Conservation (phyloP, 2,329 filamentous ascomycete genomes). For the Thielaviopsis musarum region DNA sequence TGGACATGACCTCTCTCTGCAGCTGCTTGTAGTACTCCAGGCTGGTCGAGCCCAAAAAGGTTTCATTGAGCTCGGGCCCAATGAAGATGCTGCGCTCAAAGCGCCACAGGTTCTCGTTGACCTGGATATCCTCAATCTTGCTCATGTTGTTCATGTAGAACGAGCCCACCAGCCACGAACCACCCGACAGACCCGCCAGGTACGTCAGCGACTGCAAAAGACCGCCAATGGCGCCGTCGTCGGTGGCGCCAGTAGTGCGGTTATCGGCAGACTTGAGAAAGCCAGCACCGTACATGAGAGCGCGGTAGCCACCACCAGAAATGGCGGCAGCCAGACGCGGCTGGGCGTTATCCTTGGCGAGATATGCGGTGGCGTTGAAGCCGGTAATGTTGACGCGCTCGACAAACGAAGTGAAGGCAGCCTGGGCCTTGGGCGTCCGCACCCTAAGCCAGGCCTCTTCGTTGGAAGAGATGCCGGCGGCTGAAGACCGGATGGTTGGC, state of each 20-base stretch:
- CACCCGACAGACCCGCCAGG: slow-evolving; percentile 63
- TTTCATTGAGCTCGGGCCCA: slow-evolving; percentile 19
- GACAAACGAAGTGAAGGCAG: slow-evolving; percentile 61
- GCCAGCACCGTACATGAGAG: slow-evolving; percentile 71
- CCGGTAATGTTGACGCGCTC: slow-evolving; percentile 53
- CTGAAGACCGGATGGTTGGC: slow-evolving; percentile 51
- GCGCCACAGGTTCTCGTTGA: slow-evolving; percentile 22
- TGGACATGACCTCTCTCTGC: slow-evolving; percentile 20
- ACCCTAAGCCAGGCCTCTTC: slow-evolving; percentile 60
- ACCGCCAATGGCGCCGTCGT: slow-evolving; percentile 55
- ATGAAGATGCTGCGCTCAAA: slow-evolving; percentile 26
- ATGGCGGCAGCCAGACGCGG: slow-evolving; percentile 55
- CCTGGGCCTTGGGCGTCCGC: slow-evolving; percentile 55
- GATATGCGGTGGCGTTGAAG: slow-evolving; percentile 61
- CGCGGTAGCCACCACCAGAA: slow-evolving; percentile 74
- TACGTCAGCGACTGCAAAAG: slow-evolving; percentile 71
- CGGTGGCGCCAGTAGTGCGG: slow-evolving; percentile 37
- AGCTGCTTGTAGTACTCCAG: slow-evolving; percentile 22
- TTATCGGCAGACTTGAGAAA: slow-evolving; percentile 64
- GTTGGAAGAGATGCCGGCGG: slow-evolving; percentile 39
- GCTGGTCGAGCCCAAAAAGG: slow-evolving; percentile 5
- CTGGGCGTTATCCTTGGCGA: slow-evolving; percentile 30
- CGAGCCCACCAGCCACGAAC: slow-evolving; percentile 72
- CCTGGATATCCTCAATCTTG: slow-evolving; percentile 34
- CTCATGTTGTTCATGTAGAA: slow-evolving; percentile 75